These are phyloP conservation scores for Myxozyma lipomycoides DNA, from an alignment of 805 yeast genomes.

Conservation along the genomic window DNA sequence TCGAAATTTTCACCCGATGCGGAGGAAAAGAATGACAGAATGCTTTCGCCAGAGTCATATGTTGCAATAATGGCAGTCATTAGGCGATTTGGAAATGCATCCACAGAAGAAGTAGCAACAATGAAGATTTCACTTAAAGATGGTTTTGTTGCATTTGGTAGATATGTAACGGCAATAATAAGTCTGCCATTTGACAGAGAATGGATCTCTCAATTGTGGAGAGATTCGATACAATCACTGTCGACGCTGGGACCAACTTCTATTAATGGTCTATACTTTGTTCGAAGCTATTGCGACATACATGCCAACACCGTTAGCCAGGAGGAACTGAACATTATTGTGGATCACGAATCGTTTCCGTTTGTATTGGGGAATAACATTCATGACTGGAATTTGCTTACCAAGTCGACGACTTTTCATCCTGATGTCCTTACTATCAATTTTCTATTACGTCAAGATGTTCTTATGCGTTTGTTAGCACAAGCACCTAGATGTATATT, in stretches of 20 bases:
- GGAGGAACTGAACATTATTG: neutral
- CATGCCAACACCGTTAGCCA: neutral
- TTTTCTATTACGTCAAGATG: constrained; percentile 12
- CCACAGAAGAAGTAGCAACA: constrained; percentile 8
- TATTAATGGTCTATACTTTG: neutral
- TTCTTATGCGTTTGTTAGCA: constrained; percentile 2
- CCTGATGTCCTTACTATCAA: neutral
- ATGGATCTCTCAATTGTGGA: neutral
- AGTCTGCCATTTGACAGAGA: neutral
- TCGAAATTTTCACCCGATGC: neutral
- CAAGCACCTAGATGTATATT: constrained; percentile 4
- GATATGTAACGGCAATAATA: neutral
- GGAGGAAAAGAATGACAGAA: neutral
- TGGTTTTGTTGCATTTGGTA: neutral
- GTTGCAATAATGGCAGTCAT: constrained; percentile 12
- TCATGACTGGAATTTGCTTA: neutral
- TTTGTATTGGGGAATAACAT: neutral
- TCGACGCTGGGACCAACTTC: neutral
- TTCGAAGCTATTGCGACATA: neutral
- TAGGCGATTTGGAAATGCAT: constrained; percentile 8
- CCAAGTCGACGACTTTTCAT: neutral
- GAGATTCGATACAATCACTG: neutral
- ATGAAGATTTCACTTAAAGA: neutral
- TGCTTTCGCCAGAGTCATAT: constrained; percentile 9
- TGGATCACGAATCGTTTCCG: neutral